These are phyloP conservation scores for Helianthus tuberosus DNA, from an alignment of 129 eudicot genomes.

Conservation along the genomic window DNA sequence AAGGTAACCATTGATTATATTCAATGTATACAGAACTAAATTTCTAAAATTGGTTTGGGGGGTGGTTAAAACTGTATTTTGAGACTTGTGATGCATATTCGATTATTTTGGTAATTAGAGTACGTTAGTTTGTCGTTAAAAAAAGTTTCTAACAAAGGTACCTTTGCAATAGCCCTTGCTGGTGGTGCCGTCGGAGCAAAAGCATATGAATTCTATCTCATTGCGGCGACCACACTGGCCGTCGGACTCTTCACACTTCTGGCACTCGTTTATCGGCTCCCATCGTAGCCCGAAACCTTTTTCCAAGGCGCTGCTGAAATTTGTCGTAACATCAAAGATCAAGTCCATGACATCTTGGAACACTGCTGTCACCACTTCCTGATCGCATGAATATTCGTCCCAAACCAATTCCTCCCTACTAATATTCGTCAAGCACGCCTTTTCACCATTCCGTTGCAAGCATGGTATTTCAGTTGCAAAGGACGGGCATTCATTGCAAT, in stretches of 20 bases:
- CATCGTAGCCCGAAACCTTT: conserved; percentile 23
- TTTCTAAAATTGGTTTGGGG: too few relatives aligned
- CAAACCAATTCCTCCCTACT: not conserved
- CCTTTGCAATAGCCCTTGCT: conserved; percentile 13
- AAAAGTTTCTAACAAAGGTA: not conserved
- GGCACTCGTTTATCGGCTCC: not conserved
- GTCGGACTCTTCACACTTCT: not conserved
- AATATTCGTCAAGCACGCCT: conserved; percentile 9
- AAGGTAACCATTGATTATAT: conserved; percentile 11
- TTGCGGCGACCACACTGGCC: conserved; percentile 15
- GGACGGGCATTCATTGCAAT: conserved; percentile 11
- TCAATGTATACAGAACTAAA: not conserved
- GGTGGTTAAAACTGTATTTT: too few relatives aligned
- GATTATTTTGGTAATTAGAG: too few relatives aligned
- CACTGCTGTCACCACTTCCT: conserved; percentile 32
- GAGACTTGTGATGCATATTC: too few relatives aligned
- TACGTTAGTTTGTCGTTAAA: too few relatives aligned
- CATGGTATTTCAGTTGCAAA: conserved; percentile 22
- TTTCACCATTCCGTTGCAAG: not conserved
- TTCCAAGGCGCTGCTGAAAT: not conserved
- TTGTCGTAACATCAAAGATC: not conserved
- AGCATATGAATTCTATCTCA: conserved; percentile 8
- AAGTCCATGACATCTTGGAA: rapidly evolving
- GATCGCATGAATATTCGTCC: not conserved
- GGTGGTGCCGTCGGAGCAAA: conserved; percentile 18